These are phyloP conservation scores for Mycena leptocephala DNA, from an alignment of 768 basidiomycete species.

Conservation along the genomic window DNA sequence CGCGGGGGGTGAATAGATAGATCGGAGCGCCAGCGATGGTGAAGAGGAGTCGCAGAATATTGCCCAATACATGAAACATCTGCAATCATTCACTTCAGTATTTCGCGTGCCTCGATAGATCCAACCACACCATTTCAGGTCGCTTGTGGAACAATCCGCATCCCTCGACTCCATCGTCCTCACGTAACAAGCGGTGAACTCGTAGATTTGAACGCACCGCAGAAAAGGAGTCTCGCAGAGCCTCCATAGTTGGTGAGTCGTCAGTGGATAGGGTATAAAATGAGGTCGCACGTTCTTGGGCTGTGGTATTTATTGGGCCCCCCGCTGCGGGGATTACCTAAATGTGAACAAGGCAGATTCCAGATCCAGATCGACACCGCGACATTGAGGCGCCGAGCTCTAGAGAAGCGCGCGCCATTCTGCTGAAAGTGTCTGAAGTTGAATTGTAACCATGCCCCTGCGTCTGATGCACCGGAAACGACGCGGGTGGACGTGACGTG, in stretches of 20 bases:
- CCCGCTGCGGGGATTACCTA: not conserved
- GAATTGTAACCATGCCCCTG: no score
- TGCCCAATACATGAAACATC: not conserved
- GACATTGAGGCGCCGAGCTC: not conserved
- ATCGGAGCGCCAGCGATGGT: not conserved
- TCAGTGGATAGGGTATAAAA: not conserved
- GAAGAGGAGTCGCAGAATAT: not conserved
- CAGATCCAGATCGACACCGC: not conserved
- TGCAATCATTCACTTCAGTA: not conserved
- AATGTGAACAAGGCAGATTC: not conserved
- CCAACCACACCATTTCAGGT: not conserved
- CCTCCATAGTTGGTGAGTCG: not conserved
- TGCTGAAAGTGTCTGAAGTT: not conserved
- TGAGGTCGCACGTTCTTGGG: not conserved
- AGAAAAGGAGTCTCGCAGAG: not conserved
- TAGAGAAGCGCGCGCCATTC: not conserved
- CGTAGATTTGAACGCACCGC: not conserved
- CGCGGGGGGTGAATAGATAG: not conserved
- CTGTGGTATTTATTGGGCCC: not conserved
- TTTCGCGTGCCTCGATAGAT: no score
- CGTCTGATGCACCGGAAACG: not conserved
- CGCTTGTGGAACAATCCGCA: constrained; percentile 5
- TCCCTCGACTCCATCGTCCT: constrained; percentile 13
- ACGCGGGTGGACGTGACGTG: no score
- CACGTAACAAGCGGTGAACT: not conserved